phyloP scores from a whole-genome alignment of 345 rosid species.

The Hypericum perforatum region DNA sequence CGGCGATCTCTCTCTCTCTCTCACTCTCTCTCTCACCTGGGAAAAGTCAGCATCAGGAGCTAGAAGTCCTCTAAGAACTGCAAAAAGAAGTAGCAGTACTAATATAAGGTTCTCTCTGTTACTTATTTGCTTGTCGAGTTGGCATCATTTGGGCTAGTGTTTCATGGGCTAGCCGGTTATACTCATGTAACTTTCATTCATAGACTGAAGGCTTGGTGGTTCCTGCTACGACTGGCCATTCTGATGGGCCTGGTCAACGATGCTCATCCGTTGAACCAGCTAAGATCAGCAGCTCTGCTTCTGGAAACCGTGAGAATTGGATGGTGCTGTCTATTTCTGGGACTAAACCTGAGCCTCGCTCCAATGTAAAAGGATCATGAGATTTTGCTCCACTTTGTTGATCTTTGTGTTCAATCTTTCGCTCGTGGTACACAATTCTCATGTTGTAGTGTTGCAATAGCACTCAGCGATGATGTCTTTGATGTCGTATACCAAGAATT shows the following conservation, averaged over 20 bases:
- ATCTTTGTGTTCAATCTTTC: background rate
- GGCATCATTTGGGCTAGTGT: background rate
- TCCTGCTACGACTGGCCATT: conserved; percentile 31
- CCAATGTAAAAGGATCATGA: conserved; percentile 34
- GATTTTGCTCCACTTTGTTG: background rate
- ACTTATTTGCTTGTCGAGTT: conserved; percentile 4
- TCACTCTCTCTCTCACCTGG: too few species aligned
- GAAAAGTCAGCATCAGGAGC: conserved; percentile 36
- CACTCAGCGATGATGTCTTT: too few species aligned
- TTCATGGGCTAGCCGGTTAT: conserved; percentile 1
- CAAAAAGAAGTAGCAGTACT: conserved; percentile 40
- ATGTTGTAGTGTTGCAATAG: conserved; percentile 26
- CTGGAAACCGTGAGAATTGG: conserved; percentile 71
- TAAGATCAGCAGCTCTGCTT: conserved; percentile 24
- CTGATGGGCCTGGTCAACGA: conserved; percentile 44
- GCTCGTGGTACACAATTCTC: conserved; percentile 9
- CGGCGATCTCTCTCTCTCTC: too few species aligned
- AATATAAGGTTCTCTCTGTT: conserved; percentile 30
- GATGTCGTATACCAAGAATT: too few species aligned
- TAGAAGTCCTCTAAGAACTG: conserved; percentile 68
- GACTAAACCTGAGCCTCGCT: conserved; percentile 72
- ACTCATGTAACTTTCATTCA: conserved; percentile 1
- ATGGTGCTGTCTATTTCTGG: conserved; percentile 70
- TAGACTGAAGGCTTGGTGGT: conserved; percentile 38
- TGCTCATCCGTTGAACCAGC: conserved; percentile 34